These are phyloP conservation scores for Pseudocercospora musae DNA, from an alignment of 2,329 filamentous ascomycete species.

Conservation along the genomic window DNA sequence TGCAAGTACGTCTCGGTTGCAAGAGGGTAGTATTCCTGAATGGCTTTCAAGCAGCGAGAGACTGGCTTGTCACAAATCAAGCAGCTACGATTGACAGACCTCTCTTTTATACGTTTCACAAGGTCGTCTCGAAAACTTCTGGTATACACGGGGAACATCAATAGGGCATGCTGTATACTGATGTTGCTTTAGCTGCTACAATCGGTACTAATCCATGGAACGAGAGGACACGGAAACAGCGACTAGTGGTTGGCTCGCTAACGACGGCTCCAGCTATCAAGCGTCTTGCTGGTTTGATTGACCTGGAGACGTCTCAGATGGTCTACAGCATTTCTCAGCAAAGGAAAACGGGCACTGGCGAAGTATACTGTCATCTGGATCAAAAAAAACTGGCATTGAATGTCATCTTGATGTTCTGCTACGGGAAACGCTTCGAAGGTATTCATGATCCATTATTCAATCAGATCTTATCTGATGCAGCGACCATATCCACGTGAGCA, in stretches of 20 bases:
- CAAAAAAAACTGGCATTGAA: slow-evolving; percentile 3
- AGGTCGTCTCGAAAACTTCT: slow-evolving; percentile 4
- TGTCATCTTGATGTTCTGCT: slow-evolving; percentile 7
- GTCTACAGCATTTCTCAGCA: neutral
- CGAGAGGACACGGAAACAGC: slow-evolving; percentile 3
- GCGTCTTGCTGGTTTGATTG: neutral
- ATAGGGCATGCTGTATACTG: no score
- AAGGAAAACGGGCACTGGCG: neutral
- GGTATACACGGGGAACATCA: neutral
- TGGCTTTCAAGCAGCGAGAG: neutral
- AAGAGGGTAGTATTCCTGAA: neutral
- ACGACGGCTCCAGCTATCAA: slow-evolving; percentile 3
- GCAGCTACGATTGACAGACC: slow-evolving; percentile 3
- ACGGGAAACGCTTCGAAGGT: neutral
- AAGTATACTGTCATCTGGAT: slow-evolving; percentile 1
- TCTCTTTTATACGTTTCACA: slow-evolving; percentile 2
- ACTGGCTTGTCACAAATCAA: slow-evolving; percentile 6
- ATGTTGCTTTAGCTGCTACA: neutral
- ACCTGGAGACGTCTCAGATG: slow-evolving; percentile 1
- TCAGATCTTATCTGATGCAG: slow-evolving; percentile 3
- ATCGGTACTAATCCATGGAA: slow-evolving; percentile 7
- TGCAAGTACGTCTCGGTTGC: slow-evolving; percentile 3
- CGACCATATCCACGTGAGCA: neutral
- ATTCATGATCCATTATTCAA: neutral
- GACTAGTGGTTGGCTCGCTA: neutral